A percentile compares a stretch with the other conserved stretches of the same genome.
phyloP scores from a whole-genome alignment of 208 protist genomes.

The Trypanosoma brucei region DNA sequence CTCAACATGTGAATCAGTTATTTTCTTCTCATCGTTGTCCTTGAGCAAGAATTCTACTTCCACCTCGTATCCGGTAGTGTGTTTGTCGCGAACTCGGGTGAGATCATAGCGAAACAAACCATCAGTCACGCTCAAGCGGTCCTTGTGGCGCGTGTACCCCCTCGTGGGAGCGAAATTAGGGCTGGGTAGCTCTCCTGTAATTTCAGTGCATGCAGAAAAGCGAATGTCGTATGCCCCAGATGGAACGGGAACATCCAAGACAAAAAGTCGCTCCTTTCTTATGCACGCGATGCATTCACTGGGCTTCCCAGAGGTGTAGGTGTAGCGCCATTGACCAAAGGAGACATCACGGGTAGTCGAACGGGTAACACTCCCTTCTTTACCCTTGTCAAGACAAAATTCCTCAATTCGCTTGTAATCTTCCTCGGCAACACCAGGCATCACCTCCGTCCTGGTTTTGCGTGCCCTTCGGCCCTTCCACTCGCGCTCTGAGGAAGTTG shows the following conservation, averaged over 20 bases:
- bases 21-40: conserved; percentile 15
- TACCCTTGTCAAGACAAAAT: conserved; percentile 5
- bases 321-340: conserved; percentile 34
- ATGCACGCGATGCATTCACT: conserved; percentile 25
- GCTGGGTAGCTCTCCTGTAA: neutral
- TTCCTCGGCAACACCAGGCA: conserved; percentile 11
- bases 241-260: conserved; percentile 61
- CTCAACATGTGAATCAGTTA: conserved; percentile 48
- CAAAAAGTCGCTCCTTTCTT: conserved; percentile 48
- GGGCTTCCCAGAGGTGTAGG: conserved; percentile 25
- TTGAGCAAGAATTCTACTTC: conserved; percentile 63
- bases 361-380: neutral
- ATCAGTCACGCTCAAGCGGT: conserved; percentile 37
- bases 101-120: conserved; percentile 57
- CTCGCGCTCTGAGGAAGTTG: too few relatives aligned
- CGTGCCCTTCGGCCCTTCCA: neutral
- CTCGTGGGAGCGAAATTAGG: neutral
- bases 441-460: conserved; percentile 15
- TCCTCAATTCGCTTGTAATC: conserved; percentile 39
- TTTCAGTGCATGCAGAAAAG: conserved; percentile 47
- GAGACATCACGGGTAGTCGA: conserved; percentile 52
- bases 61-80: conserved; percentile 42
- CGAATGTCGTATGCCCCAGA: conserved; percentile 59
- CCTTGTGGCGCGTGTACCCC: conserved; percentile 49
- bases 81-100: conserved; percentile 34